Percentiles rank a stretch among this genome's conserved stretches.
phyloP scores from a whole-genome alignment of 768 basidiomycete species.

The Termitomyces sp. region DNA sequence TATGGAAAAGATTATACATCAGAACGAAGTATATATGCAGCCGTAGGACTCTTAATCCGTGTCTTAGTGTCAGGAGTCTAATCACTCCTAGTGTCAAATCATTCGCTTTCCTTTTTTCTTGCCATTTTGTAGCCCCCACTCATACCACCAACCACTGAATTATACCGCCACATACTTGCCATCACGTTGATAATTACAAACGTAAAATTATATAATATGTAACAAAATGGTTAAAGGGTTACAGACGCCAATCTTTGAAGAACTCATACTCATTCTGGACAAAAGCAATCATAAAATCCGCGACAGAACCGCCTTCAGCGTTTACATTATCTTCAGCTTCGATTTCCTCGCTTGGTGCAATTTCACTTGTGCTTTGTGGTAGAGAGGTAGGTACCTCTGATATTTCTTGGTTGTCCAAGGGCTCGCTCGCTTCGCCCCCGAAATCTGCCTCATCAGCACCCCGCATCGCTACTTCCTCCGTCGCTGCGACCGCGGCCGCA shows the following conservation, averaged over 20 bases:
- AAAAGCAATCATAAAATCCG: constrained; percentile 80
- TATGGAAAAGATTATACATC: constrained; percentile 9
- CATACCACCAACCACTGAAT: not conserved
- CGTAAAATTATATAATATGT: constrained; percentile 3
- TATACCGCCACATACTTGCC: not conserved
- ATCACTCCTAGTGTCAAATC: not conserved
- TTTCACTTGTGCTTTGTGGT: constrained; percentile 20
- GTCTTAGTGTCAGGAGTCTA: not conserved
- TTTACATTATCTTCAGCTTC: constrained; percentile 39
- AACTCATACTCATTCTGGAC: constrained; percentile 59
- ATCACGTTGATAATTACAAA: not conserved
- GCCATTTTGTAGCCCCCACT: not conserved
- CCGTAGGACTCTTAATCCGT: not conserved
- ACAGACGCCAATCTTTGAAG: constrained; percentile 70
- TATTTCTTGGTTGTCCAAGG: constrained; percentile 6
- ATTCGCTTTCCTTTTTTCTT: not conserved
- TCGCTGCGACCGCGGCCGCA: constrained; percentile 73
- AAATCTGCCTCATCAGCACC: constrained; percentile 83
- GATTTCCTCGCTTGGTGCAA: constrained; percentile 27
- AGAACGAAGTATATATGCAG: constrained; percentile 3
- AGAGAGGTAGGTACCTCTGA: constrained; percentile 4
- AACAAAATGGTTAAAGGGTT: constrained; percentile 10
- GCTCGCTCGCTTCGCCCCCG: constrained; percentile 36
- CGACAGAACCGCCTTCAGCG: constrained; percentile 61
- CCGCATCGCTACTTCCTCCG: constrained; percentile 64